These are phyloP conservation scores for Globisporangium carolinianum DNA, from an alignment of 352 stramenopile genomes.

Conservation along the genomic window DNA sequence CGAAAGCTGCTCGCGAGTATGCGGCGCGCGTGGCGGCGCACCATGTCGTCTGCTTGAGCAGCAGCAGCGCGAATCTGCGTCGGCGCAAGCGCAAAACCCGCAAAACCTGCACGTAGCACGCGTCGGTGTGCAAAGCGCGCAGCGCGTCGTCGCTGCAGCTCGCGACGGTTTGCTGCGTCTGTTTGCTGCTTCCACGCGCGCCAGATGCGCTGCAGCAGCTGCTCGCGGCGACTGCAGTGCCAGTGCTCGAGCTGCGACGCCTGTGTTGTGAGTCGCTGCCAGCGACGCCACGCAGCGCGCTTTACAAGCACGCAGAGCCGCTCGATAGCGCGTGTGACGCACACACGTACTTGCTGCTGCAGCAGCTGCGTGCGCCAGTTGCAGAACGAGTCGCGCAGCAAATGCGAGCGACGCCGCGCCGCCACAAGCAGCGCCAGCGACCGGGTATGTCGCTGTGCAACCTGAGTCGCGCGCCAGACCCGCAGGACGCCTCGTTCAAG, in stretches of 20 bases:
- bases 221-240: not conserved
- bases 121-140: conserved; percentile 10
- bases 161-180: not conserved
- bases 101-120: conserved; percentile 3
- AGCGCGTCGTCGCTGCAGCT: conserved; percentile 6
- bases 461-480: not conserved
- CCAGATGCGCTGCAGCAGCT: not conserved
- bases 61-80: not conserved
- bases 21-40: not conserved
- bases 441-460: not conserved
- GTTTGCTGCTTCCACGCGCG: conserved; percentile 4
- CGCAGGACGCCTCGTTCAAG: conserved; percentile 1
- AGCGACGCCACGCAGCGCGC: conserved; percentile 5
- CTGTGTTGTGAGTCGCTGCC: conserved; percentile 1
- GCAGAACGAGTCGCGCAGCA: conserved; percentile 4
- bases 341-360: not conserved
- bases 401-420: conserved; percentile 2
- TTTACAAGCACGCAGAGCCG: not conserved
- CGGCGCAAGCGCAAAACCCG: not conserved
- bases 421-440: conserved; percentile 1
- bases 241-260: not conserved
- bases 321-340: conserved; percentile 1
- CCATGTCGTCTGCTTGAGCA: not conserved
- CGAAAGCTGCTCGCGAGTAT: not conserved
- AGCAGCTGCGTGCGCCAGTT: not conserved